Evolutionary conservation across 2,329 filamentous ascomycete species (phyloP), one percentile per base, ranked within the genome.

Genomic region (Cladorrhinum sp.): DNA sequence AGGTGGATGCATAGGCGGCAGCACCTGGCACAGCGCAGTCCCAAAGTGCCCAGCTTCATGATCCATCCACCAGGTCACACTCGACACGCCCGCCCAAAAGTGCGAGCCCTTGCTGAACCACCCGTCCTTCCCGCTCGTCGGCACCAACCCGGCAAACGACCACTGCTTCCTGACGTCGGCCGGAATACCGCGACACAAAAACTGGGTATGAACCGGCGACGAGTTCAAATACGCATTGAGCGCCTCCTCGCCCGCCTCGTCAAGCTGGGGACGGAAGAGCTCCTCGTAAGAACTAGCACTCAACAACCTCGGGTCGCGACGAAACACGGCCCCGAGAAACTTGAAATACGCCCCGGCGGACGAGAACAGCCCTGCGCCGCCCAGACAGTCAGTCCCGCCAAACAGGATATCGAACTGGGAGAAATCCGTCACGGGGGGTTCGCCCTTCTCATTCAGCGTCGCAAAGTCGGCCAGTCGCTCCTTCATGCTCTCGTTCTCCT

Each of bases 311-410:
- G 12, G 13, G 36, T 60, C 58, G 12, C 58, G 36, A 18, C 52
- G 52, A 32, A 60, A 57, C n/a, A 60, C 52, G 22, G 58, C 58
- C 10, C 52, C 55, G 27, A 60, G 58, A 20, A 60, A 60, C n/a
- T 45, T 51, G 20, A 41, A 60, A 48, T 60, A 60, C 16, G 58
- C 58, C 20, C 24, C 9, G 12, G 58, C 18, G 6, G 58, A 50
- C 23, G n/a, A 51, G 18, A 56, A 57, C 18, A 60, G 10, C 16
- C 58, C 58, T 12, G 4, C 58, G 16, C 52, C 52, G 24, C 58
- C 58, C 20, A 56, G 48, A 22, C 53, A 60, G 29, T 60, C 58
- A 10, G 52, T 60, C 7, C 50, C 57, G 13, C 57, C 57, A 27
- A 56, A 52, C 22, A 51, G 20, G 5, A 60, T 56, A 27, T 56